Evolutionary conservation across 345 rosid genomes (phyloP).

Genomic region (Turritis glabra): DNA sequence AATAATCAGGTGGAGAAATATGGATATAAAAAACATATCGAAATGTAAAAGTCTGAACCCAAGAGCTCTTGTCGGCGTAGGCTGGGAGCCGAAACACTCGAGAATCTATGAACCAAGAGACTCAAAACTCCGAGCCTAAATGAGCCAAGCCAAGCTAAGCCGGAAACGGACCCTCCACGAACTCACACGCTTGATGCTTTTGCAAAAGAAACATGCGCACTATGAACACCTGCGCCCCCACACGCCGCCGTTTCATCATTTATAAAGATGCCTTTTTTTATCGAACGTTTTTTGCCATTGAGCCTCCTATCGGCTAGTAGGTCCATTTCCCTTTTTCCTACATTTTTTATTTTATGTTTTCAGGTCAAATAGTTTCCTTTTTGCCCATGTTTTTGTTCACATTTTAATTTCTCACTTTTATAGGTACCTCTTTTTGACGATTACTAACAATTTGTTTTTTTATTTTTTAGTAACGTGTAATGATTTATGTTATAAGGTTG

Average conservation of each 20-base stretch:
- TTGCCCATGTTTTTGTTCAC: background rate
- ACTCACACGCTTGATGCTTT: constrained; percentile 40
- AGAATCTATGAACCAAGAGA: background rate
- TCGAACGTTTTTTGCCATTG: constrained; percentile 40
- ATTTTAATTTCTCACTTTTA: background rate
- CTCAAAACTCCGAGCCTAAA: background rate
- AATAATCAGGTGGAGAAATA: background rate
- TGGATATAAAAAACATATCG: background rate
- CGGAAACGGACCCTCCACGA: constrained; percentile 11
- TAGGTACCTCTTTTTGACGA: background rate
- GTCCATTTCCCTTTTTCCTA: constrained; percentile 4
- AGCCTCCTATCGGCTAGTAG: constrained; percentile 33
- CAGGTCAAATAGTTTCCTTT: constrained; percentile 5
- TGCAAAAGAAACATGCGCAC: constrained; percentile 51
- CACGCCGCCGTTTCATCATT: constrained; percentile 60
- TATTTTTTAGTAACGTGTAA: background rate
- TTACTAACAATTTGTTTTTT: too few species aligned
- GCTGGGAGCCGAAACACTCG: background rate
- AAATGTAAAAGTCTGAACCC: background rate
- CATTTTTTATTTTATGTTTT: background rate
- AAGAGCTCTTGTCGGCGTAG: constrained; percentile 9
- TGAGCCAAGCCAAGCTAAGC: background rate
- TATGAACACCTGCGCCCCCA: constrained; percentile 49
- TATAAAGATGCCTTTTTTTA: constrained; percentile 33
- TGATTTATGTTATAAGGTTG: background rate